These are phyloP conservation scores for Moricandia arvensis DNA, from an alignment of 345 rosid genomes.

Conservation along the genomic window DNA sequence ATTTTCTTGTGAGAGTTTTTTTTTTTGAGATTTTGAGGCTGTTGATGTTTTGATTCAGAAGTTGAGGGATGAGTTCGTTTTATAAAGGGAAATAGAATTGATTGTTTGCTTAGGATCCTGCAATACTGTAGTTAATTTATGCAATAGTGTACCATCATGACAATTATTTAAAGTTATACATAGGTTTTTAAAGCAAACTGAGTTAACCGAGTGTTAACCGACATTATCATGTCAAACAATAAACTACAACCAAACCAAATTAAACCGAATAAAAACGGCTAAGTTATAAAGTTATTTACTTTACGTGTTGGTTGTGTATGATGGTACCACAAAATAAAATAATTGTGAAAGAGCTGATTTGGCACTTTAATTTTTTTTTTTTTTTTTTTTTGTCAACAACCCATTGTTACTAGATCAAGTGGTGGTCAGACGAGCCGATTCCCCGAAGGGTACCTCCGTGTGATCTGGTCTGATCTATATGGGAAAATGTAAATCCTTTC, in stretches of 20 bases:
- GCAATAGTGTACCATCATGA: background rate
- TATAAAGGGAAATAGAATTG: conserved; percentile 1
- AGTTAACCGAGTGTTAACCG: background rate
- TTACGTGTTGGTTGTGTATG: background rate
- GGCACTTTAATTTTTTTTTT: conserved; percentile 29
- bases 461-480: too few relatives aligned
- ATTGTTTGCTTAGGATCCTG: conserved; percentile 29
- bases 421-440: too few relatives aligned
- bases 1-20: background rate
- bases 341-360: conserved; percentile 21
- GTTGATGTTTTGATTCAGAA: conserved; percentile 1
- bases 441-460: too few relatives aligned
- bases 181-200: background rate
- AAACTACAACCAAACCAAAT: background rate
- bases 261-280: background rate
- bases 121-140: conserved; percentile 7
- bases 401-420: too few relatives aligned
- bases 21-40: background rate
- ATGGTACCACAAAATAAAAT: background rate
- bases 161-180: background rate
- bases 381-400: too few relatives aligned
- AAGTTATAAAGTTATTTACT: background rate
- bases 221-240: background rate
- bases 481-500: too few relatives aligned
- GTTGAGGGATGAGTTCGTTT: background rate